Evolutionary conservation across 345 rosid species (phyloP).

Genomic region (Populus tremula): DNA sequence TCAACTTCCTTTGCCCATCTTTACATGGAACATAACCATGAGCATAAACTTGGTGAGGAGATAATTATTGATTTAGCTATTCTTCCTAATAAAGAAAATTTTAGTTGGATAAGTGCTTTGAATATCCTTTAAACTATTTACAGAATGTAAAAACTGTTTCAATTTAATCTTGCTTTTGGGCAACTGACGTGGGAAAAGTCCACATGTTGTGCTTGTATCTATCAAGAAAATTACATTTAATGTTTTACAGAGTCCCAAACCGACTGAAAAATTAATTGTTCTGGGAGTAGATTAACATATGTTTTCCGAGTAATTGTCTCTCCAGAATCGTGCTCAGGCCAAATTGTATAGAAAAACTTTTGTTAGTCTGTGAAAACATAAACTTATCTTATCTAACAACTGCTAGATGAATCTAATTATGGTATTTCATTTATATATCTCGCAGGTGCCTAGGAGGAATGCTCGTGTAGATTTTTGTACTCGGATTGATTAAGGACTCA

Average conservation of each 20-base stretch:
- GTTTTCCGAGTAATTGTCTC: neutral
- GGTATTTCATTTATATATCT: neutral
- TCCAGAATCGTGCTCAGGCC: neutral
- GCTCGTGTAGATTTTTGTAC: neutral
- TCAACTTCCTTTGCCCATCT: constrained; percentile 17
- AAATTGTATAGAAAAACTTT: neutral
- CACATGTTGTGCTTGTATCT: too few species aligned
- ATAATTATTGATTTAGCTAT: too few species aligned
- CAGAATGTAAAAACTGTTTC: neutral
- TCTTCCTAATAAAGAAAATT: too few species aligned
- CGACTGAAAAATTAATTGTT: too few species aligned
- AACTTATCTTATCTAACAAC: neutral
- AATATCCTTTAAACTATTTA: neutral
- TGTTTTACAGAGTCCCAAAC: too few species aligned
- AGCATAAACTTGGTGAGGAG: constrained; percentile 19
- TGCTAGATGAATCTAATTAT: neutral
- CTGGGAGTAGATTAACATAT: too few species aligned
- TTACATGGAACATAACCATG: constrained; percentile 17
- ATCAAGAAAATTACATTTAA: too few species aligned
- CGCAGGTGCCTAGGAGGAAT: neutral
- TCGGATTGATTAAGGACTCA: neutral
- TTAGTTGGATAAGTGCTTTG: neutral
- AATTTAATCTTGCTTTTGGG: neutral
- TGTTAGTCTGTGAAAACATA: neutral
- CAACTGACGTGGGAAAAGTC: too few species aligned